Percentiles rank a stretch among this genome's conserved stretches.
Conservation (phyloP, 2,329 filamentous ascomycete genomes). For the Penicillium sp. region DNA sequence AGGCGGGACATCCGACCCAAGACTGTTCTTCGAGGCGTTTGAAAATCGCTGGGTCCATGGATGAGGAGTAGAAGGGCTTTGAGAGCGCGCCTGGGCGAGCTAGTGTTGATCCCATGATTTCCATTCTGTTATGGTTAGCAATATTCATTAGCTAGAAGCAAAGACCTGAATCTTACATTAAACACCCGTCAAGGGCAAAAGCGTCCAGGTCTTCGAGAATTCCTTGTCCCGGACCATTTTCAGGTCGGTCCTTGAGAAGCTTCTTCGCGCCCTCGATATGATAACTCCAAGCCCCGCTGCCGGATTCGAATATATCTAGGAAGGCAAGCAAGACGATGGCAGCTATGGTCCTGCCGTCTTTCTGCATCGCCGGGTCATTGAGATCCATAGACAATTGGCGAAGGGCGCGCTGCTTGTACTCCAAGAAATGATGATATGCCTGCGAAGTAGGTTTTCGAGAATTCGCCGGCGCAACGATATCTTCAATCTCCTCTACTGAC, state of each 20-base stretch:
- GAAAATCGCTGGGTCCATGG: conserved; percentile 36
- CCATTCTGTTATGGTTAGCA: conserved; percentile 28
- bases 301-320: conserved; percentile 52
- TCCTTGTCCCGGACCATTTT: conserved; percentile 15
- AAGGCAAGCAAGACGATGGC: conserved; percentile 51
- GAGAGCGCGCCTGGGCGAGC: conserved; percentile 40
- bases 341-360: conserved; percentile 46
- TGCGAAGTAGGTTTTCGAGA: conserved; percentile 34
- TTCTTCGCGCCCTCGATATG: conserved; percentile 53
- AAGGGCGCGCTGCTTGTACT: conserved; percentile 51
- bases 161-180: conserved; percentile 30
- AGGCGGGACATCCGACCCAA: conserved; percentile 43
- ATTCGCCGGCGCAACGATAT: conserved; percentile 30
- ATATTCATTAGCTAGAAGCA: background rate
- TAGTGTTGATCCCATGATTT: conserved; percentile 45
- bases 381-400: conserved; percentile 41
- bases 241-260: conserved; percentile 41
- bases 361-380: conserved; percentile 27
- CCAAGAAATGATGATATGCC: conserved; percentile 42
- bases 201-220: conserved; percentile 37
- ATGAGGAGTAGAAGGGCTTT: conserved; percentile 38
- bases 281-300: conserved; percentile 51
- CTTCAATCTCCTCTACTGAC: conserved; percentile 29
- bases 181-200: conserved; percentile 39
- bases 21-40: conserved; percentile 42